phyloP scores from a whole-genome alignment of 805 yeast genomes.

The Candida vartiovaarae region DNA sequence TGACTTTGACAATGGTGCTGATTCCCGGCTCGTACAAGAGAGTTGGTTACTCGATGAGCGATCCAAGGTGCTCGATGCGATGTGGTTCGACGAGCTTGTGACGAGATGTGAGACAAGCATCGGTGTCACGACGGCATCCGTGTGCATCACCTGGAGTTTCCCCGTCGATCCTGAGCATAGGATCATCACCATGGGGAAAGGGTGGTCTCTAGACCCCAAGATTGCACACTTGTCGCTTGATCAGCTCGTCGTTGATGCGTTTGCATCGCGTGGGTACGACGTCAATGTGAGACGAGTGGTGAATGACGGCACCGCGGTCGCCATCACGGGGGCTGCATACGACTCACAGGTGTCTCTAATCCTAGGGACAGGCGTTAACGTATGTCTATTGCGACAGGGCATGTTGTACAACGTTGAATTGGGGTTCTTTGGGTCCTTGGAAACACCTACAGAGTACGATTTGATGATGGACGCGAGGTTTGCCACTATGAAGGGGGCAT shows the following conservation, averaged over 20 bases:
- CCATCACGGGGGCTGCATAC: conserved; percentile 28
- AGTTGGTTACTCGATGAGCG: conserved; percentile 13
- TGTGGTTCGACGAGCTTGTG: conserved; percentile 37
- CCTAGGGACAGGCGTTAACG: conserved; percentile 63
- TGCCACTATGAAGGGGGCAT: conserved; percentile 2
- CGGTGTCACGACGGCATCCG: conserved; percentile 1
- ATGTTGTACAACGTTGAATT: conserved; percentile 43
- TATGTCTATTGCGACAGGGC: conserved; percentile 32
- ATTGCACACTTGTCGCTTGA: conserved; percentile 36
- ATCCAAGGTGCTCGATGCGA: conserved; percentile 32
- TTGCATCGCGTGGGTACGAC: conserved; percentile 20
- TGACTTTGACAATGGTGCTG: conserved; percentile 1
- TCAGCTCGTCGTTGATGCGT: conserved; percentile 31
- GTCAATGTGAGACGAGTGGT: conserved; percentile 40
- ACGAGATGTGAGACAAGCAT: conserved; percentile 15
- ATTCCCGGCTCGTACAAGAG: neutral
- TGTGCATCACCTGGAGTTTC: conserved; percentile 54
- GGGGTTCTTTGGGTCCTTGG: conserved; percentile 44
- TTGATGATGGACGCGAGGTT: conserved; percentile 29
- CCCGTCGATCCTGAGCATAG: conserved; percentile 37
- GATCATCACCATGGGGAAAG: conserved; percentile 54
- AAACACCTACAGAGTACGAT: conserved; percentile 33
- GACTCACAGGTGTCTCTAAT: conserved; percentile 44
- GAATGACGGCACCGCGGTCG: conserved; percentile 65
- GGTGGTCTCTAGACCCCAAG: conserved; percentile 39